Evolutionary conservation across 805 yeast species (phyloP), one percentile per base, ranked within the genome.

Genomic region (Scheffersomyces amazonensis): DNA sequence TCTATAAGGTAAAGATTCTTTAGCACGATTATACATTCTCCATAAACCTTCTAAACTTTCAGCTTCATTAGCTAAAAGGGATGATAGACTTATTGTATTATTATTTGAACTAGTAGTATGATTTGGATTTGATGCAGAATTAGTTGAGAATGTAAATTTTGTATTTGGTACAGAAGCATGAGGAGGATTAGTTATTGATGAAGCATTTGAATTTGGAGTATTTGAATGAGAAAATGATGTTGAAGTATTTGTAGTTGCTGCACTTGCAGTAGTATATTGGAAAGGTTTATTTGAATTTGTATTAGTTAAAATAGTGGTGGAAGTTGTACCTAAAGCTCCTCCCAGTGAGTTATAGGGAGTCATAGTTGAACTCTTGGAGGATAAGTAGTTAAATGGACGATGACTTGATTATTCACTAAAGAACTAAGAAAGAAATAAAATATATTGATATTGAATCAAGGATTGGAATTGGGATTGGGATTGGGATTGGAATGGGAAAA

Each of bases 21-120:
- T 79, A 12, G 95, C 95, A 46, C 75, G 76, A 36, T 83, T 71
- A 60, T 89, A 89, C 82, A 89, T 76, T 53, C 80, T 80, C 96
- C 96, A 89, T 16, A 87, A 56, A 41, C 46, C 54, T 34, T 58
- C 65, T 15, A 42, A 38, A 19, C 35, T 34, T 16, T 38, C 32
- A 10, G 33, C 18, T n/a, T 38, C 42, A 13, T 17, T 11, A n/a
- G 41, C 29, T 15, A 42, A 12, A 10, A 42, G 22, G 18, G 35
- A 18, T 9, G 37, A 28, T 12, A 38, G 24, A 5, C 21, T 16
- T 12, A 35, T 24, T 2, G 2, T 12, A 27, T 24, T 34, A 30
- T 27, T 16, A 15, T 6, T n/a, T 9, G 28, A 24, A 18, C 18
- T 11, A 5, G 8, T 10, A 24, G 7, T 24, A 24, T 24, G 28